These are phyloP conservation scores for Globisporangium apiculatum DNA, from an alignment of 352 stramenopile genomes.

Conservation along the genomic window DNA sequence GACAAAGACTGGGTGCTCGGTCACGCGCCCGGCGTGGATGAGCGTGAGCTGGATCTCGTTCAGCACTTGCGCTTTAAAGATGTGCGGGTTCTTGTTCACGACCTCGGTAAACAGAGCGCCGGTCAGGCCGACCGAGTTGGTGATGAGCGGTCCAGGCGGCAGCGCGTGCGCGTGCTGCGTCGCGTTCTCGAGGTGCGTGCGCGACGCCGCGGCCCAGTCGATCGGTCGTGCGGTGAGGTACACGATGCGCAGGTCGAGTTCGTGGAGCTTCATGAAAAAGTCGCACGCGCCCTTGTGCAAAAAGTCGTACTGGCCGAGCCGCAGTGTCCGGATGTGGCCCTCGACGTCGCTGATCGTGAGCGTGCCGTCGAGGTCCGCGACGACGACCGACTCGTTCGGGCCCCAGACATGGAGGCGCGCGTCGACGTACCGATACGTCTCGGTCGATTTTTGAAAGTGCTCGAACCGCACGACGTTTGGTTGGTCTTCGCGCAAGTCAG, in stretches of 20 bases:
- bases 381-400: slow-evolving; percentile 72
- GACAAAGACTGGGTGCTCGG: slow-evolving; percentile 76
- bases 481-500: slow-evolving; percentile 52
- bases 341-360: slow-evolving; percentile 83
- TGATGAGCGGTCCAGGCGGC: slow-evolving; percentile 68
- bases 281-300: slow-evolving; percentile 68
- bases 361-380: slow-evolving; percentile 77
- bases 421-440: slow-evolving; percentile 71
- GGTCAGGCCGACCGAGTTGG: slow-evolving; percentile 72
- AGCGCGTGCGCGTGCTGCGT: slow-evolving; percentile 49
- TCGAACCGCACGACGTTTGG: slow-evolving; percentile 72
- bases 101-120: slow-evolving; percentile 75
- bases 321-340: slow-evolving; percentile 78
- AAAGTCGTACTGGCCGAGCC: slow-evolving; percentile 79
- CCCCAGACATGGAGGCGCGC: slow-evolving; percentile 69
- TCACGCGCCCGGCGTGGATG: slow-evolving; percentile 65
- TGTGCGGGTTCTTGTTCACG: slow-evolving; percentile 80
- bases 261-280: slow-evolving; percentile 78
- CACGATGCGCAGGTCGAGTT: slow-evolving; percentile 65
- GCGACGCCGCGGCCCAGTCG: slow-evolving; percentile 66
- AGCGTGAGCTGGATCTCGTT: slow-evolving; percentile 78
- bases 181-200: slow-evolving; percentile 70
- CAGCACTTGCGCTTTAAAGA: slow-evolving; percentile 80
- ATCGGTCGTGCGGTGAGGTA: slow-evolving; percentile 78
- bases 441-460: slow-evolving; percentile 60